Percentiles rank a stretch among this genome's conserved stretches.
Conservation (phyloP, 768 basidiomycete genomes). For the Collybia nuda region DNA sequence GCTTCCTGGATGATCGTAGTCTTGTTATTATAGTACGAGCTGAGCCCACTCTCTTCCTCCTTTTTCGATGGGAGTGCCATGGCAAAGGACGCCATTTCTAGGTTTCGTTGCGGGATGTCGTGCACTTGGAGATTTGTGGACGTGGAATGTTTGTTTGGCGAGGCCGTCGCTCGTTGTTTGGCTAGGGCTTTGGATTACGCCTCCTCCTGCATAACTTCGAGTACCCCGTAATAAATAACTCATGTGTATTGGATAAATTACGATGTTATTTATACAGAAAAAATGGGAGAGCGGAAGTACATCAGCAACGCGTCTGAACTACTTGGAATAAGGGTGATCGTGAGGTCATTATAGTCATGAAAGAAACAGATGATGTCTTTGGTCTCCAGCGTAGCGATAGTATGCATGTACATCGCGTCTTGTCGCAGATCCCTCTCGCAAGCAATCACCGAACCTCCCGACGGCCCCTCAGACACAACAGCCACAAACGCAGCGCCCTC, state of each 20-base stretch:
- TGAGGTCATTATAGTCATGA: slow-evolving; percentile 4
- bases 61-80: slow-evolving; percentile 90
- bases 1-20: slow-evolving; percentile 98
- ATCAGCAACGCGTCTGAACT: slow-evolving; percentile 13
- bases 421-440: slow-evolving; percentile 5
- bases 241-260: not conserved
- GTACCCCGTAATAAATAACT: no score
- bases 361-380: slow-evolving; percentile 8
- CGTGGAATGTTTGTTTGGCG: slow-evolving; percentile 43
- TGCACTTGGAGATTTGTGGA: slow-evolving; percentile 26
- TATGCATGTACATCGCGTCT: not conserved
- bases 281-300: slow-evolving; percentile 4
- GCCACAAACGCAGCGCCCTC: slow-evolving; percentile 68
- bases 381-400: slow-evolving; percentile 1
- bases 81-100: slow-evolving; percentile 49
- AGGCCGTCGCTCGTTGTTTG: slow-evolving; percentile 20
- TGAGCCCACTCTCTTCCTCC: slow-evolving; percentile 93
- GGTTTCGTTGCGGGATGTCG: slow-evolving; percentile 10
- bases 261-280: slow-evolving; percentile 14
- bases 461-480: slow-evolving; percentile 17
- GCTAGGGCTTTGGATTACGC: slow-evolving; percentile 8
- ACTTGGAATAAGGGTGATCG: not conserved
- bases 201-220: not conserved
- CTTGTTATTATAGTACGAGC: slow-evolving; percentile 94
- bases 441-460: slow-evolving; percentile 8